These are phyloP conservation scores for Ascochyta lentis DNA, from an alignment of 2,329 filamentous ascomycete species.

Conservation along the genomic window DNA sequence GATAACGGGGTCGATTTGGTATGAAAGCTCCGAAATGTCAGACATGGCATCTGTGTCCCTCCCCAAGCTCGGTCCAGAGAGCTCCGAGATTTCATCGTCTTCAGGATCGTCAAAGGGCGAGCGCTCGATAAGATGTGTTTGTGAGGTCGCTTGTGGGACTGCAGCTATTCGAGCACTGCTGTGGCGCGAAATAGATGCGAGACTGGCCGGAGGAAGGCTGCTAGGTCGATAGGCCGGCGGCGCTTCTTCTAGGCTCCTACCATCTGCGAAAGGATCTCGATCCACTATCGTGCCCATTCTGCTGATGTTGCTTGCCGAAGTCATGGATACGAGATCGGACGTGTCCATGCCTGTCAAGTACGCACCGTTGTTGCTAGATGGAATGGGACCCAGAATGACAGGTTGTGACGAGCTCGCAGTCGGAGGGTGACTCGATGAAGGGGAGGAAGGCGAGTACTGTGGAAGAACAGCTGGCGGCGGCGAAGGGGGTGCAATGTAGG, in stretches of 20 bases:
- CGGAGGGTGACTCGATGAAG: constrained; percentile 23
- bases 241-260: constrained; percentile 38
- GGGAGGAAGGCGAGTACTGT: constrained; percentile 23
- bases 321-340: constrained; percentile 44
- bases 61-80: constrained; percentile 31
- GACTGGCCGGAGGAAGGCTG: constrained; percentile 38
- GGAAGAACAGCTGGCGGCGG: constrained; percentile 21
- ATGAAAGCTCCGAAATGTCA: constrained; percentile 42
- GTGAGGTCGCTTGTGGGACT: constrained; percentile 23
- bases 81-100: constrained; percentile 38
- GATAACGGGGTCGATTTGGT: constrained; percentile 38
- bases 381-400: constrained; percentile 46
- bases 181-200: constrained; percentile 39
- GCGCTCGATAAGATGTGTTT: constrained; percentile 32
- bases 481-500: constrained; percentile 28
- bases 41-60: constrained; percentile 34
- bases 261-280: constrained; percentile 42
- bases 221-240: constrained; percentile 48
- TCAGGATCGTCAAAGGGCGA: constrained; percentile 47
- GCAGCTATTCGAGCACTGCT: constrained; percentile 37
- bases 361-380: constrained; percentile 37
- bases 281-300: constrained; percentile 20
- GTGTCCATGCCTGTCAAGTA: constrained; percentile 50
- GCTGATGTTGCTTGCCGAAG: constrained; percentile 24
- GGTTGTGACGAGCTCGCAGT: constrained; percentile 31